Percentiles rank a stretch among this genome's conserved stretches.
Conservation (phyloP, 73 alveolate genomes). For the Tetrahymena thermophila region DNA sequence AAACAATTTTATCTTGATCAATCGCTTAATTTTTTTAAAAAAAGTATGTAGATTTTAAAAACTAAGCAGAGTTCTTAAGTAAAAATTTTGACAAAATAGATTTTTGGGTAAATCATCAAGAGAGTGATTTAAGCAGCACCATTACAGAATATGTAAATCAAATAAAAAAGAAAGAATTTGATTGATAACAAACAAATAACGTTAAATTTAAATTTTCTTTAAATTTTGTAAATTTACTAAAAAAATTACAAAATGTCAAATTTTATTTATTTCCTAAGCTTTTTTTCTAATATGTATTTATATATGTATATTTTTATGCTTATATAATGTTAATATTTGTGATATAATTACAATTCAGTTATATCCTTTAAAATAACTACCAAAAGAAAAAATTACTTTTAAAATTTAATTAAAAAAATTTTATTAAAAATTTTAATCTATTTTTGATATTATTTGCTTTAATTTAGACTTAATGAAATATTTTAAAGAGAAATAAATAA, state of each 20-base stretch:
- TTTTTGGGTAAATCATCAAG: not conserved
- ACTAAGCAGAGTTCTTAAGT: not conserved
- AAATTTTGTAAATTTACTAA: not conserved
- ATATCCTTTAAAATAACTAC: no score
- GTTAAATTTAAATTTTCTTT: no score
- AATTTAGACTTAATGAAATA: no score
- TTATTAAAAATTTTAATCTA: no score
- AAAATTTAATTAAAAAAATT: no score
- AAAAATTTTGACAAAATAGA: not conserved
- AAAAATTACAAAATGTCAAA: not conserved
- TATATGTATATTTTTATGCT: not conserved
- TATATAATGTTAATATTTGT: no score
- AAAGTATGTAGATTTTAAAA: not conserved
- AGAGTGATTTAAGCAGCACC: not conserved
- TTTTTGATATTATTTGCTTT: no score
- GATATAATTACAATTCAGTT: no score
- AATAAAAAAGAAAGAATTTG: not conserved
- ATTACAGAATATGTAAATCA: not conserved
- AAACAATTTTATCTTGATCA: not conserved
- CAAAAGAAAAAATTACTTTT: no score
- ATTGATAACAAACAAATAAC: not conserved
- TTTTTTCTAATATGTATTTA: not conserved
- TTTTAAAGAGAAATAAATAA: no score
- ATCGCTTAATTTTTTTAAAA: not conserved
- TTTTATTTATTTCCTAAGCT: not conserved